phyloP scores from a whole-genome alignment of 2,329 filamentous ascomycete species.

The Karstenula rhodostoma region DNA sequence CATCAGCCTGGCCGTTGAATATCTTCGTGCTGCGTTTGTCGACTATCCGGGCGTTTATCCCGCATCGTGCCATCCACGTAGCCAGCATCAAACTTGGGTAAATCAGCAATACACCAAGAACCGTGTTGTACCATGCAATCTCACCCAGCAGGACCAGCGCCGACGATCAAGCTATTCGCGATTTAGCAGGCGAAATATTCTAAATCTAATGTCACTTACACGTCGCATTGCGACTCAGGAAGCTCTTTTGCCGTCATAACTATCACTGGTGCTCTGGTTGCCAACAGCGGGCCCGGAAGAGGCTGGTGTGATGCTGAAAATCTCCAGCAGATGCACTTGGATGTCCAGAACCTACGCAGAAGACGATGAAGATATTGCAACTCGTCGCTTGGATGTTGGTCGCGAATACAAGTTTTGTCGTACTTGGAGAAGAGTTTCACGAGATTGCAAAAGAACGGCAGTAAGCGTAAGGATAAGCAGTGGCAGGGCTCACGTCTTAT shows the following conservation, averaged over 20 bases:
- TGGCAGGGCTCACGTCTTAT: background rate
- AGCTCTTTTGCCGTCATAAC: constrained; percentile 32
- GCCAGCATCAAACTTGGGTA: constrained; percentile 48
- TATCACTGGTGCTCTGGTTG: background rate
- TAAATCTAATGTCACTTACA: constrained; percentile 29
- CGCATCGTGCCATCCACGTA: constrained; percentile 52
- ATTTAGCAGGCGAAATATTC: constrained; percentile 5
- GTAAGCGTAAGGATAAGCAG: background rate
- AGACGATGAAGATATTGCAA: background rate
- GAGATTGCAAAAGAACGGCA: background rate
- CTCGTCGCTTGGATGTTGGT: background rate
- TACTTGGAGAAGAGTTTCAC: background rate
- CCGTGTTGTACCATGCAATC: background rate
- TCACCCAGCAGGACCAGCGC: constrained; percentile 50
- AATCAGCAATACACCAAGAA: background rate
- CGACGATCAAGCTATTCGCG: constrained; percentile 45
- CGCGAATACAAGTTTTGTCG: background rate
- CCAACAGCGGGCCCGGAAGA: background rate
- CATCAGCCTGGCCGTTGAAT: constrained; percentile 52
- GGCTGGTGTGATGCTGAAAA: background rate
- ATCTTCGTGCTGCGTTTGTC: constrained; percentile 54
- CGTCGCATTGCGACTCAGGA: constrained; percentile 46
- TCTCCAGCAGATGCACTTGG: background rate
- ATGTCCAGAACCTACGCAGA: background rate
- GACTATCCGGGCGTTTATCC: constrained; percentile 51